Percentiles rank a stretch among this genome's conserved stretches.
Conservation (phyloP, 2,329 filamentous ascomycete genomes). For the Xylaria digitata region DNA sequence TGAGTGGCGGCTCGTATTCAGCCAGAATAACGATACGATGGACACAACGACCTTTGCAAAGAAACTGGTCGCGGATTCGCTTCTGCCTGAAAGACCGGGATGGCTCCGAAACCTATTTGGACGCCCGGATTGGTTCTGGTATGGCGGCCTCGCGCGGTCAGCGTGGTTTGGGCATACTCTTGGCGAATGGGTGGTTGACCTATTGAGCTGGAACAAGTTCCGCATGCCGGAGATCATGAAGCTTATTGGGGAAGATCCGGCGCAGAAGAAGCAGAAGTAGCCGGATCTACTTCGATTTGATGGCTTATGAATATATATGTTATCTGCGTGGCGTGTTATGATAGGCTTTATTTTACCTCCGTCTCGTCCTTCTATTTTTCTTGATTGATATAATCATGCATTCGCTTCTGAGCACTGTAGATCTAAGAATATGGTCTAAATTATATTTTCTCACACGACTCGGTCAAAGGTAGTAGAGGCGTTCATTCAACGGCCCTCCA, state of each 20-base stretch:
- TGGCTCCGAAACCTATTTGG: constrained; percentile 54
- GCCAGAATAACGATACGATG: constrained; percentile 60
- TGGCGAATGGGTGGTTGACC: constrained; percentile 55
- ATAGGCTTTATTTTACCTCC: too few relatives aligned
- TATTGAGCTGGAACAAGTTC: constrained; percentile 51
- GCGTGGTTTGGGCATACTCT: constrained; percentile 49
- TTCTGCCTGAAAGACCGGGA: constrained; percentile 51
- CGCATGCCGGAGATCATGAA: constrained; percentile 50
- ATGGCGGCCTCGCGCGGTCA: constrained; percentile 49
- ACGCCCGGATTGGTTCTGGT: constrained; percentile 58
- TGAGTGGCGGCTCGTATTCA: constrained; percentile 59
- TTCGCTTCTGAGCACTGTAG: not conserved
- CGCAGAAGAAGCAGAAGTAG: constrained; percentile 44
- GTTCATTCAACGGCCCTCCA: constrained; percentile 33
- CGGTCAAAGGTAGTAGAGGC: not conserved
- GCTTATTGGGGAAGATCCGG: constrained; percentile 43
- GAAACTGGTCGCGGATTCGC: constrained; percentile 56
- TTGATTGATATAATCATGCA: not conserved
- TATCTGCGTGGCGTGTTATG: not conserved
- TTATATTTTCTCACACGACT: not conserved
- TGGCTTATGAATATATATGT: not conserved
- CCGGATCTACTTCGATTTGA: not conserved
- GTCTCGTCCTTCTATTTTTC: not conserved
- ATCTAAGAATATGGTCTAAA: too few relatives aligned
- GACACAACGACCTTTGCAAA: constrained; percentile 58